Percentiles rank a stretch among this genome's conserved stretches.
These are phyloP conservation scores for Aquilaria malaccensis DNA, from an alignment of 345 rosid species.

Conservation along the genomic window DNA sequence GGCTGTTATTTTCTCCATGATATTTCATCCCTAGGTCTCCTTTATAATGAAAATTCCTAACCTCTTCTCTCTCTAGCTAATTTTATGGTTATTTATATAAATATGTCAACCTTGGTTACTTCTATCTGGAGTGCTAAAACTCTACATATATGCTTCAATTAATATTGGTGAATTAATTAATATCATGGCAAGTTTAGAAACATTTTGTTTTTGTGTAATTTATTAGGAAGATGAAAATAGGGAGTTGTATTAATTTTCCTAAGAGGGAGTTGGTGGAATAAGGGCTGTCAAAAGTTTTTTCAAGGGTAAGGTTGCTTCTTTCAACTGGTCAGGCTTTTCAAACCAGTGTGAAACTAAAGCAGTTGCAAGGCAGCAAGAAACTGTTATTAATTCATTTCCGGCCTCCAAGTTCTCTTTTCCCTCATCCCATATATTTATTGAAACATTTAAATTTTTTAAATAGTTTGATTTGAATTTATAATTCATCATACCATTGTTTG, in stretches of 20 bases:
- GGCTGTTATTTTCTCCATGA: background rate
- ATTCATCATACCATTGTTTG: background rate
- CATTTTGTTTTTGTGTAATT: conserved; percentile 2
- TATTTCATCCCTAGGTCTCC: background rate
- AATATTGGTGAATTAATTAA: background rate
- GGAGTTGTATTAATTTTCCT: background rate
- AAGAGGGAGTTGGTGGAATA: conserved; percentile 11
- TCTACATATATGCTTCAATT: background rate
- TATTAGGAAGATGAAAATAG: conserved; percentile 3
- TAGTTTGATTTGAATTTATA: background rate
- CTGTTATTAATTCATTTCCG: too few relatives aligned
- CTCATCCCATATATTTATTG: background rate
- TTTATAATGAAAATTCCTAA: too few relatives aligned
- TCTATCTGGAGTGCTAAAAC: background rate
- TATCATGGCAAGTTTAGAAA: background rate
- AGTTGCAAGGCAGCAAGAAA: background rate
- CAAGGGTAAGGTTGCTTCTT: conserved; percentile 4
- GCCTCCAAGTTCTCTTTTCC: background rate
- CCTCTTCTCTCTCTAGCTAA: background rate
- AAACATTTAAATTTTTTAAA: background rate
- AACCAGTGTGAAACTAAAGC: background rate
- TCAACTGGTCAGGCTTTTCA: background rate
- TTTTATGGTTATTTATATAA: background rate
- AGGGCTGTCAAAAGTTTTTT: conserved; percentile 1
- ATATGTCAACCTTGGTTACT: background rate